Conservation (phyloP, 73 alveolate genomes). For the Paramecium bursaria region DNA sequence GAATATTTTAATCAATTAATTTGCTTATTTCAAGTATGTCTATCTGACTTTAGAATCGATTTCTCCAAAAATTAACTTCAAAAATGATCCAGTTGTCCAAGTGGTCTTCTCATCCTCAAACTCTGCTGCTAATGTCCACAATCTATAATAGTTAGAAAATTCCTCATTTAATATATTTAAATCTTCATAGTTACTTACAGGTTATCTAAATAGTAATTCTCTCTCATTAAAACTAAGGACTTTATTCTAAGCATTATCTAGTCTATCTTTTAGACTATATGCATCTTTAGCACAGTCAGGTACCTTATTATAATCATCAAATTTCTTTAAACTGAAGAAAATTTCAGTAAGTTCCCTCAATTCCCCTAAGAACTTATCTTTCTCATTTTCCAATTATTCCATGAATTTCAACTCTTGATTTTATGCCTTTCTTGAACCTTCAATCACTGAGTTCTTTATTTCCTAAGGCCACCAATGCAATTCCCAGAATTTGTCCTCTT, state of each 20-base stretch:
- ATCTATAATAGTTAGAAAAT: slow-evolving; percentile 83
- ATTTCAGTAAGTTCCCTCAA: slow-evolving; percentile 26
- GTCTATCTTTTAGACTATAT: slow-evolving; percentile 70
- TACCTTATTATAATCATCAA: slow-evolving; percentile 48
- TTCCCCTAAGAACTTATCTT: slow-evolving; percentile 60
- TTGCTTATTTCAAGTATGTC: slow-evolving; percentile 73
- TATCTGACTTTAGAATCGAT: slow-evolving; percentile 74
- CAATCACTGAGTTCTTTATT: slow-evolving; percentile 61
- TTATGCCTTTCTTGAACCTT: slow-evolving; percentile 63
- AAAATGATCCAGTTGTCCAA: slow-evolving; percentile 61
- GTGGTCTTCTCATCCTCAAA: slow-evolving; percentile 65
- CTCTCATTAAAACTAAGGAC: slow-evolving; percentile 81
- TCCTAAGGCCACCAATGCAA: slow-evolving; percentile 53
- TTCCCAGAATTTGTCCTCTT: slow-evolving; percentile 33
- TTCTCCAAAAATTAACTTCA: slow-evolving; percentile 45
- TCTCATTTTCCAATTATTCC: slow-evolving; percentile 62
- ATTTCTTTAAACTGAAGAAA: slow-evolving; percentile 20
- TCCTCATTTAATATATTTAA: slow-evolving; percentile 74
- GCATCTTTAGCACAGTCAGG: slow-evolving; percentile 73
- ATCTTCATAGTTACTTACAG: slow-evolving; percentile 76
- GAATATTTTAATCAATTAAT: slow-evolving; percentile 75
- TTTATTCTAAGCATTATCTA: slow-evolving; percentile 76
- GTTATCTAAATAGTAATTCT: slow-evolving; percentile 78
- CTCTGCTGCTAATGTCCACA: slow-evolving; percentile 81
- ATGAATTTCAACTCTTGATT: slow-evolving; percentile 55